Conservation (phyloP, 768 basidiomycete genomes). For the Pleurotus platypus region DNA sequence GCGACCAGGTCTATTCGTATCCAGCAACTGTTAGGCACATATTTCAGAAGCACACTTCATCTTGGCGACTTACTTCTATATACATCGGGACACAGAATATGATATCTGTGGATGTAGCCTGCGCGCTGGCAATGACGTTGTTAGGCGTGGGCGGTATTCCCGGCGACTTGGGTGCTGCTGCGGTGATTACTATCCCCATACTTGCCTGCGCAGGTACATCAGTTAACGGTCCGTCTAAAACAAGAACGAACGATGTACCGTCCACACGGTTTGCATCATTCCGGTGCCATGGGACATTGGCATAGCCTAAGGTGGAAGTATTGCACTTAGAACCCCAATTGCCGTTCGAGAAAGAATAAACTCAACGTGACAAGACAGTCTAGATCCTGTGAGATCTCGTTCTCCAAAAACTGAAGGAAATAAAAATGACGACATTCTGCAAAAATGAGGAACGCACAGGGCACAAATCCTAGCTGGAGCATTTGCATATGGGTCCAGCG, state of each 20-base stretch:
- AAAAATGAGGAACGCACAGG: constrained; percentile 4
- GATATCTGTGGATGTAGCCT: constrained; percentile 17
- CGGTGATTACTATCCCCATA: constrained; percentile 18
- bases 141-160: constrained; percentile 21
- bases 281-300: constrained; percentile 28
- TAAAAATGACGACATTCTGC: not conserved
- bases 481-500: constrained; percentile 12
- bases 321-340: constrained; percentile 1
- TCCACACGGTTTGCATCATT: constrained; percentile 16
- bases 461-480: constrained; percentile 11
- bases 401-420: constrained; percentile 14
- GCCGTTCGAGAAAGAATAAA: not conserved
- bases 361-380: not conserved
- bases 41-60: not conserved
- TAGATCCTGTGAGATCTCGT: constrained; percentile 16
- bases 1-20: constrained; percentile 22
- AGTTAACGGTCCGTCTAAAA: not conserved
- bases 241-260: constrained; percentile 12
- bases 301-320: constrained; percentile 15
- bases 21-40: not conserved
- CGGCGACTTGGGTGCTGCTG: constrained; percentile 20
- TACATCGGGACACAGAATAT: constrained; percentile 24
- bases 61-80: constrained; percentile 19
- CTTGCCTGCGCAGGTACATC: constrained; percentile 13
- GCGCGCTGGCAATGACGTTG: constrained; percentile 15